Percentiles rank a stretch among this genome's conserved stretches.
Conservation (phyloP, 2,329 filamentous ascomycete genomes). For the Fusarium vanettenii region DNA sequence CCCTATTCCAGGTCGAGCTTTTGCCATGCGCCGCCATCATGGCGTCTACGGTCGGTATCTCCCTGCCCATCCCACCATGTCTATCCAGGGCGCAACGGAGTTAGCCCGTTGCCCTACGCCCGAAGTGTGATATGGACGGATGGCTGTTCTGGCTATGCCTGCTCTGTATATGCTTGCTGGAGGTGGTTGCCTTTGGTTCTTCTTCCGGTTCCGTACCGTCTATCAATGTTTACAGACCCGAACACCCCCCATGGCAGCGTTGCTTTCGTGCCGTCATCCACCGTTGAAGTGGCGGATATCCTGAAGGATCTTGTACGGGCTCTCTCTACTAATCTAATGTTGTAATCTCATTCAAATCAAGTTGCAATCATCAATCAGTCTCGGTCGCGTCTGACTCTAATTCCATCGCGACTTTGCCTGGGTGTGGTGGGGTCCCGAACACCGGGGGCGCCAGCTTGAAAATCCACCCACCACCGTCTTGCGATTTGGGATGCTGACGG, state of each 20-base stretch:
- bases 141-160: slow-evolving; percentile 4
- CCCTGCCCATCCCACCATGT: slow-evolving; percentile 1
- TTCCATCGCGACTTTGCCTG: not conserved
- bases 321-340: not conserved
- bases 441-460: slow-evolving; percentile 2
- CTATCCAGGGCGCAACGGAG: slow-evolving; percentile 18
- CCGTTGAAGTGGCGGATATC: not conserved
- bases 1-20: slow-evolving; percentile 2
- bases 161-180: not conserved
- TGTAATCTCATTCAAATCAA: not conserved
- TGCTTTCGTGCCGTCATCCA: not conserved
- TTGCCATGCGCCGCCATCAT: slow-evolving; percentile 1
- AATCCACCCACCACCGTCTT: slow-evolving; percentile 20
- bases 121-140: slow-evolving; percentile 28
- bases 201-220: slow-evolving; percentile 16
- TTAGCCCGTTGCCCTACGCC: slow-evolving; percentile 29
- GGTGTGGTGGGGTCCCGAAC: slow-evolving; percentile 14
- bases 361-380: not conserved
- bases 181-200: slow-evolving; percentile 4
- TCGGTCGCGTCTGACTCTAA: not conserved
- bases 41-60: not conserved
- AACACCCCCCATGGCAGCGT: not conserved
- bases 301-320: not conserved
- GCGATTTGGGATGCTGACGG: slow-evolving; percentile 36
- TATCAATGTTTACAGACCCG: slow-evolving; percentile 2